Base-by-base conservation (phyloP, 1,284 basidiomycete genomes). In the Acaromyces ingoldii region DNA sequence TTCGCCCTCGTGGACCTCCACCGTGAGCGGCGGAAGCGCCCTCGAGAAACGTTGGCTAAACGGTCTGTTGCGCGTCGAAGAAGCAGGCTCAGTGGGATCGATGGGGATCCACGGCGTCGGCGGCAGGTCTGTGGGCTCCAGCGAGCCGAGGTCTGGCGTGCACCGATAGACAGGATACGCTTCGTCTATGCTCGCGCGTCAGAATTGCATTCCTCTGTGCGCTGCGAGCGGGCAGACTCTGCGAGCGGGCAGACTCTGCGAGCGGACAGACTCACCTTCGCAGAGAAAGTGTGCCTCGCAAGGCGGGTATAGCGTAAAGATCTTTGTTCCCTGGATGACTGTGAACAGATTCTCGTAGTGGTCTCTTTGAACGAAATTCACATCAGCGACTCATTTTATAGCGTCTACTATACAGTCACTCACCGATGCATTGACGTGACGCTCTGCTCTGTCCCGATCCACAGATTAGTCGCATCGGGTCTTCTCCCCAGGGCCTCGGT, bases 341-440 rank as follows among this genome's bases (percentile, higher is more conserved):
- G 56, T 57, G 53, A 72, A 72, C 22, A 72, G 61, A 37, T 72
- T 72, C 55, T 72, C 69, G 55, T 70, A 72, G 44, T 66, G 62
- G 44, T 72, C 69, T 10, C n/a, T 60, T 55, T 9, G n/a, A n/a
- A n/a, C 31, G 31, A 33, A n/a, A 33, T 9, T 9, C 31, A n/a
- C n/a, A n/a, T n/a, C n/a, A n/a, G n/a, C n/a, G n/a, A n/a, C n/a
- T n/a, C n/a, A n/a, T n/a, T n/a, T n/a, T n/a, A n/a, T n/a, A n/a
- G n/a, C n/a, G n/a, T n/a, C n/a, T n/a, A 24, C 30, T 45, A 15
- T 9, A 53, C 47, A n/a, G n/a, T n/a, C n/a, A n/a, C n/a, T n/a
- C n/a, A n/a, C n/a, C 54, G 37, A 45, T 61, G 59, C 52, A 53
- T 56, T 13, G 42, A 48, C 31, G 58, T 66, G 17, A 47, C 44